Percentiles rank a stretch among this genome's conserved stretches.
Conservation (phyloP, 257 asterid species). For the Salvia rosmarinus region DNA sequence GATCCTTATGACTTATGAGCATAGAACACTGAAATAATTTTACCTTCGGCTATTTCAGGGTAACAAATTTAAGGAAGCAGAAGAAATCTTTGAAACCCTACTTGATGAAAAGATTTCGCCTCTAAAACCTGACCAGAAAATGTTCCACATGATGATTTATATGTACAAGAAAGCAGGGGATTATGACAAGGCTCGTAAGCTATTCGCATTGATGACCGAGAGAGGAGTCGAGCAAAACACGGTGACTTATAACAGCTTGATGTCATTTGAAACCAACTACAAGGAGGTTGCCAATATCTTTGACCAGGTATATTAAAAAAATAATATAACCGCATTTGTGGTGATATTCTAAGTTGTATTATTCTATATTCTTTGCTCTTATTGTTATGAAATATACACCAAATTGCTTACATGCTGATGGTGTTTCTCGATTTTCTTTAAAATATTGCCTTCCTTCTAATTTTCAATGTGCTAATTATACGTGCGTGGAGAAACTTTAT, state of each 20-base stretch:
- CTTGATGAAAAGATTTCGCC: conserved; percentile 62
- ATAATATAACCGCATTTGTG: not conserved
- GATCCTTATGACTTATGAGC: not conserved
- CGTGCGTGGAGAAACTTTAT: not conserved
- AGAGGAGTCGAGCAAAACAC: conserved; percentile 69
- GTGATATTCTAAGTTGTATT: not conserved
- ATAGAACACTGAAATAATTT: conserved; percentile 19
- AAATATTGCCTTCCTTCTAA: too few species aligned
- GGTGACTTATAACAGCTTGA: conserved; percentile 88
- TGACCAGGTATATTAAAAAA: conserved; percentile 70
- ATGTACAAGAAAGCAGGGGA: conserved; percentile 82
- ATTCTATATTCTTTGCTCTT: not conserved
- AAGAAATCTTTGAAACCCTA: conserved; percentile 76
- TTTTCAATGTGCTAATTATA: not conserved
- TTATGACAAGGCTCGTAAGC: conserved; percentile 84
- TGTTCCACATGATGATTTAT: conserved; percentile 99
- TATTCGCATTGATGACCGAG: conserved; percentile 73
- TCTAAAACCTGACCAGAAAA: conserved; percentile 91
- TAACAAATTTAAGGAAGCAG: conserved; percentile 79
- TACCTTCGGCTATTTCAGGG: conserved; percentile 60
- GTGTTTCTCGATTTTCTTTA: not conserved
- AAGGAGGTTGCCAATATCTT: conserved; percentile 88
- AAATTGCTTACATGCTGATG: not conserved
- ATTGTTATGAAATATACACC: not conserved
- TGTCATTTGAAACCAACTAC: conserved; percentile 90